Percentiles rank a stretch among this genome's conserved stretches.
These are phyloP conservation scores for Lipomyces sp. DNA, from an alignment of 805 yeast genomes.

Conservation along the genomic window DNA sequence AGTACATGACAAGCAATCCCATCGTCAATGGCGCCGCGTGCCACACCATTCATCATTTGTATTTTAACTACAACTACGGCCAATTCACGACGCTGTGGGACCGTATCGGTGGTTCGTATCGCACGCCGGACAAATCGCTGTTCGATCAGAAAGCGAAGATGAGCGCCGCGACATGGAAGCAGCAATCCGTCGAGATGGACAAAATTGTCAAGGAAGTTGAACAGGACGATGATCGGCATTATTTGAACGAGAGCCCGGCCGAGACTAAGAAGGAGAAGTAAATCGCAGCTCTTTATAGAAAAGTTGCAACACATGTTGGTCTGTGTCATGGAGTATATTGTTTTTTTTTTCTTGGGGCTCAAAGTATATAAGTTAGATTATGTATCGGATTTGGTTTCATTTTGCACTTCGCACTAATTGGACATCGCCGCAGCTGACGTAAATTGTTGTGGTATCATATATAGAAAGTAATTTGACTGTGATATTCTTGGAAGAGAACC, in stretches of 20 bases:
- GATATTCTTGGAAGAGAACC: neutral
- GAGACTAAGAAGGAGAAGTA: constrained; percentile 13
- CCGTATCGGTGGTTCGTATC: constrained; percentile 89
- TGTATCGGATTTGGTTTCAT: neutral
- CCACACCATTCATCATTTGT: constrained; percentile 94
- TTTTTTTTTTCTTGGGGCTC: neutral
- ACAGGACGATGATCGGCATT: constrained; percentile 53
- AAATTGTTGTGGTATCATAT: neutral
- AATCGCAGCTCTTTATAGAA: neutral
- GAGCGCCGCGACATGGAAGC: constrained; percentile 66
- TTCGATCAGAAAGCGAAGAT: constrained; percentile 68
- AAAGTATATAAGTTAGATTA: neutral
- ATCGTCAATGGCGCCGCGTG: constrained; percentile 97
- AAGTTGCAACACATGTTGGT: neutral
- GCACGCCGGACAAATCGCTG: constrained; percentile 86
- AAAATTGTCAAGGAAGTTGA: constrained; percentile 77
- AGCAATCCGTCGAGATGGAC: constrained; percentile 77
- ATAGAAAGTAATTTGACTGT: neutral
- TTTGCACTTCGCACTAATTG: neutral
- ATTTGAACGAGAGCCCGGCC: constrained; percentile 11
- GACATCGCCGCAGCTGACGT: neutral
- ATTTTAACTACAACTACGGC: constrained; percentile 97
- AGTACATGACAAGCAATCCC: constrained; percentile 90
- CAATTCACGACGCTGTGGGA: constrained; percentile 99
- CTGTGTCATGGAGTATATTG: neutral